Conservation (phyloP, 1,139 yeast genomes). For the Geotrichum histeridarum region DNA sequence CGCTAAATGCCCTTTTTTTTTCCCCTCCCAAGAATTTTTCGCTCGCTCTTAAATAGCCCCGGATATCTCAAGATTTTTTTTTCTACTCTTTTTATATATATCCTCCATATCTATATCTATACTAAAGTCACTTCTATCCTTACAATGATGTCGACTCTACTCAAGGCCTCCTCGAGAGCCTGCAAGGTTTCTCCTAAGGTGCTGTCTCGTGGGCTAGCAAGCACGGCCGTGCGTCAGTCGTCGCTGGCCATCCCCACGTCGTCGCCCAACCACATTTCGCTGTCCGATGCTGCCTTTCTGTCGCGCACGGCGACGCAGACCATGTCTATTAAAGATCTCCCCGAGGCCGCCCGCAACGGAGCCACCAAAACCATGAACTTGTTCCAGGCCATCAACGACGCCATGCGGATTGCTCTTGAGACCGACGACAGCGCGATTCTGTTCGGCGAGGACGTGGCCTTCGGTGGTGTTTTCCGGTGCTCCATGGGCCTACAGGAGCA, state of each 20-base stretch:
- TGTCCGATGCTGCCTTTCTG: conserved; percentile 31
- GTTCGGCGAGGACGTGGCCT: conserved; percentile 39
- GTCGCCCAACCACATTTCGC: conserved; percentile 26
- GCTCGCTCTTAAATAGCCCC: neutral
- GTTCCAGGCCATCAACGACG: conserved; percentile 37
- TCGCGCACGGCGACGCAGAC: conserved; percentile 26
- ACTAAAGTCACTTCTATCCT: neutral
- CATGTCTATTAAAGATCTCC: conserved; percentile 24
- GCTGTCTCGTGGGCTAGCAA: neutral
- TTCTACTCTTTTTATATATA: neutral
- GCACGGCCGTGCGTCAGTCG: neutral
- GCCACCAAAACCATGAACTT: conserved; percentile 31
- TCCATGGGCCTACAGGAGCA: conserved; percentile 38
- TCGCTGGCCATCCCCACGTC: conserved; percentile 21
- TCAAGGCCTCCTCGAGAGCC: neutral
- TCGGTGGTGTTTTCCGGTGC: conserved; percentile 41
- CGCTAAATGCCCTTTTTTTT: neutral
- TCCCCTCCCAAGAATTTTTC: neutral
- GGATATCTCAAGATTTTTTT: neutral
- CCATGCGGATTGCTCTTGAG: conserved; percentile 35
- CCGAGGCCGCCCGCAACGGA: conserved; percentile 14
- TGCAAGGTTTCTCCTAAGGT: neutral
- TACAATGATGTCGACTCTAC: neutral
- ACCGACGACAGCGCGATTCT: conserved; percentile 37
- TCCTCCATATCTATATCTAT: conserved; percentile 1